These are phyloP conservation scores for Dryadomyces quercivorus DNA, from an alignment of 2,329 filamentous ascomycete genomes.

Conservation along the genomic window DNA sequence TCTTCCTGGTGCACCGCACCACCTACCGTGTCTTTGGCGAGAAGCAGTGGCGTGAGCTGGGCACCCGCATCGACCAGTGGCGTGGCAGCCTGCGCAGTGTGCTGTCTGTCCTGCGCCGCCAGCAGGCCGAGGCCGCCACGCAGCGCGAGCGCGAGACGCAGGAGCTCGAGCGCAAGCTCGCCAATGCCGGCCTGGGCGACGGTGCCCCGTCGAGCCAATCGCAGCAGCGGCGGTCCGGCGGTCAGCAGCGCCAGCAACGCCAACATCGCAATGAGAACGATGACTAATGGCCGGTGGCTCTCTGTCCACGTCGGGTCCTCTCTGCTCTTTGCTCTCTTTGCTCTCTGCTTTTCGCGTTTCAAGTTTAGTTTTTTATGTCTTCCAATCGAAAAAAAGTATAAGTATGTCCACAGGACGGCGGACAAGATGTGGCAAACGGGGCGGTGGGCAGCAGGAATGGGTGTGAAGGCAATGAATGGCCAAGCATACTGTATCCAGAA, in stretches of 20 bases:
- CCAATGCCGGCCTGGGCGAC: constrained; percentile 19
- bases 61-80: constrained; percentile 85
- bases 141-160: constrained; percentile 68
- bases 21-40: constrained; percentile 95
- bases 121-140: constrained; percentile 67
- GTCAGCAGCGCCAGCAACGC: background rate
- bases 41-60: constrained; percentile 96
- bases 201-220: constrained; percentile 2
- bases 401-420: background rate
- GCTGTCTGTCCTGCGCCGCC: constrained; percentile 61
- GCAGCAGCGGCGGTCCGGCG: background rate
- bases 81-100: constrained; percentile 70
- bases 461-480: too few relatives aligned
- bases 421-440: background rate
- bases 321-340: background rate
- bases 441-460: background rate
- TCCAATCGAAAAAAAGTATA: background rate
- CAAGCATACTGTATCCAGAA: too few relatives aligned
- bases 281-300: background rate
- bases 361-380: background rate
- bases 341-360: background rate
- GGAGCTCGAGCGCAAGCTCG: constrained; percentile 53
- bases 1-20: constrained; percentile 90
- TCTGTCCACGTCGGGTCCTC: background rate
- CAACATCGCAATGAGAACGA: constrained; percentile 2